Percentiles rank a stretch among this genome's conserved stretches.
Conservation (phyloP, 306 rosid species). For the Vachellia pachyceras region DNA sequence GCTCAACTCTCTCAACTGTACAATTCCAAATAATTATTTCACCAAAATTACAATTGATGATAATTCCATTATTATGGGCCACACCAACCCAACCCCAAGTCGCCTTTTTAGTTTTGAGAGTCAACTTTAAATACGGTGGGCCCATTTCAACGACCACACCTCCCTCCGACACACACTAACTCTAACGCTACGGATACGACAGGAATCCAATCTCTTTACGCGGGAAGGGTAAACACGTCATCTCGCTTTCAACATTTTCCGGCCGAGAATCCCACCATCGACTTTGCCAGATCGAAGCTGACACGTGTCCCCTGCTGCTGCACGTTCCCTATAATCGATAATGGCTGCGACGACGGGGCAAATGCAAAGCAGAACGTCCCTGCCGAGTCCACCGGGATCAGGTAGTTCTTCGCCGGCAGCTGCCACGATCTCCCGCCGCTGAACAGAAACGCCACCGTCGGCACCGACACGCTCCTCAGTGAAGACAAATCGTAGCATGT, state of each 20-base stretch:
- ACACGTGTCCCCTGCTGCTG: constrained; percentile 99
- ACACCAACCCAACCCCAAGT: constrained; percentile 31
- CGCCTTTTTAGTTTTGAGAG: background rate
- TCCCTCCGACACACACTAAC: background rate
- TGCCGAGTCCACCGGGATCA: constrained; percentile 70
- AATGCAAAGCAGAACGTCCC: constrained; percentile 89
- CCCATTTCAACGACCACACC: too few relatives aligned
- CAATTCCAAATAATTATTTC: background rate
- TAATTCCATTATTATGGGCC: constrained; percentile 7
- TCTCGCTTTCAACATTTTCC: constrained; percentile 57
- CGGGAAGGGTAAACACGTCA: constrained; percentile 39
- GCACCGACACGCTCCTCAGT: constrained; percentile 56
- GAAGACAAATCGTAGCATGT: constrained; percentile 83
- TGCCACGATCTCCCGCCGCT: constrained; percentile 47
- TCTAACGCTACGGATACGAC: background rate
- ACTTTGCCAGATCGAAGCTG: constrained; percentile 64
- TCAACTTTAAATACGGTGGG: background rate
- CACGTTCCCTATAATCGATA: constrained; percentile 83
- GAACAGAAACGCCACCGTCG: constrained; percentile 78
- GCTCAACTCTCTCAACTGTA: background rate
- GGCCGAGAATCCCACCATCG: constrained; percentile 69
- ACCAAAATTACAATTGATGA: background rate
- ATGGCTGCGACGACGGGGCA: constrained; percentile 71
- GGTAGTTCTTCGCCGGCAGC: constrained; percentile 79
- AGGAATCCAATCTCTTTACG: background rate